A percentile compares a stretch with the other conserved stretches of the same genome.
Evolutionary conservation across 2,329 filamentous ascomycete species (phyloP).

Genomic region (Cladophialophora immunda): DNA sequence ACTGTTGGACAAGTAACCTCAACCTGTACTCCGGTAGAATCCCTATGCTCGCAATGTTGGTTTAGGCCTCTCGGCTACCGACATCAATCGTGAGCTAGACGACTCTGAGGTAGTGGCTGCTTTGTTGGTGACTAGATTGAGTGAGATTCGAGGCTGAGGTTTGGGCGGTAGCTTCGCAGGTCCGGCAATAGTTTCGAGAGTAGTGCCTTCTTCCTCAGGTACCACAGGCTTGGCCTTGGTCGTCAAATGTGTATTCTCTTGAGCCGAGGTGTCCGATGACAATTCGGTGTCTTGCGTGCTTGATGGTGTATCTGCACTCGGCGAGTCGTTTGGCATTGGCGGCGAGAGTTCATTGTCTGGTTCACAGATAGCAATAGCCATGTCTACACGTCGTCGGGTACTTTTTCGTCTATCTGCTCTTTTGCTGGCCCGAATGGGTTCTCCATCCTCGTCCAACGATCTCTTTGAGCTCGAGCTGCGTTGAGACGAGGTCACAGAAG

Average conservation of each 20-base stretch:
- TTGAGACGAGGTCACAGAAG: slow-evolving; percentile 42
- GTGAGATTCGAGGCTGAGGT: slow-evolving; percentile 23
- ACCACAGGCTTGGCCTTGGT: slow-evolving; percentile 10
- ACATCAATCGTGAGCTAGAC: slow-evolving; percentile 30
- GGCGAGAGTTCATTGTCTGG: slow-evolving; percentile 31
- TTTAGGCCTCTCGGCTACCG: slow-evolving; percentile 37
- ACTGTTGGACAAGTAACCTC: slow-evolving; percentile 24
- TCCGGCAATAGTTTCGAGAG: slow-evolving; percentile 11
- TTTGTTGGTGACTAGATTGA: slow-evolving; percentile 27
- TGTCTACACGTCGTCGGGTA: slow-evolving; percentile 35
- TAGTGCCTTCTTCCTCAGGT: slow-evolving; percentile 14
- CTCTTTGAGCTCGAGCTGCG: slow-evolving; percentile 42
- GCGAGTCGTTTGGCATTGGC: slow-evolving; percentile 27
- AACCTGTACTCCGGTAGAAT: slow-evolving; percentile 32
- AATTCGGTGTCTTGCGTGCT: slow-evolving; percentile 40
- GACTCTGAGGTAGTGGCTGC: slow-evolving; percentile 17
- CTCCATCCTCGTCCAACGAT: slow-evolving; percentile 42
- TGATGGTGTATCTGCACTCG: slow-evolving; percentile 30
- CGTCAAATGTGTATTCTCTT: slow-evolving; percentile 12
- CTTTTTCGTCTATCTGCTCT: slow-evolving; percentile 38
- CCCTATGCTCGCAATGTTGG: slow-evolving; percentile 40
- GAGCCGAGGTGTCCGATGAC: slow-evolving; percentile 32
- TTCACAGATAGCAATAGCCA: slow-evolving; percentile 27
- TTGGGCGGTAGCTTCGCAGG: slow-evolving; percentile 15
- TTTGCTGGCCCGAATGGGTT: slow-evolving; percentile 38